A percentile compares a stretch with the other conserved stretches of the same genome.
phyloP scores from a whole-genome alignment of 1,284 basidiomycete genomes.

The Trametes versicolor region DNA sequence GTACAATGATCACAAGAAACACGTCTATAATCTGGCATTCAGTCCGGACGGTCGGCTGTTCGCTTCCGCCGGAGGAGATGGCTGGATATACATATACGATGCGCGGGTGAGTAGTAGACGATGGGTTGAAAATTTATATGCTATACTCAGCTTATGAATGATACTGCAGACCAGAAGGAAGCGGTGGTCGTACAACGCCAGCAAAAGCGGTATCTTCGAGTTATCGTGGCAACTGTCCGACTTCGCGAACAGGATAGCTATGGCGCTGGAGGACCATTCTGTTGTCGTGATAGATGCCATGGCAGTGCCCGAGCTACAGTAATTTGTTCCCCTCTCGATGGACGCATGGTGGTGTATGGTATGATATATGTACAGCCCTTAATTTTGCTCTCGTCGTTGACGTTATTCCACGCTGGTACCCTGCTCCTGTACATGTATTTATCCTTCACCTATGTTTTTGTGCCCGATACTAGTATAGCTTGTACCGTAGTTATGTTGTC shows the following conservation, averaged over 20 bases:
- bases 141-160: not conserved
- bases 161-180: constrained; percentile 52
- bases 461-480: constrained; percentile 6
- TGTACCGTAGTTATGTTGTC: constrained; percentile 9
- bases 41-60: constrained; percentile 71
- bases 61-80: constrained; percentile 70
- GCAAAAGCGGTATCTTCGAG: constrained; percentile 68
- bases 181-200: constrained; percentile 67
- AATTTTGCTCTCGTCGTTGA: constrained; percentile 9
- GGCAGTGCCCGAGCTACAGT: constrained; percentile 47
- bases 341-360: not conserved
- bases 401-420: constrained; percentile 2
- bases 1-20: constrained; percentile 71
- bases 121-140: not conserved
- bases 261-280: constrained; percentile 63
- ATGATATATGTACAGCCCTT: not conserved
- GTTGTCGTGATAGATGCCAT: constrained; percentile 66
- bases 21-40: constrained; percentile 75
- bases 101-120: constrained; percentile 48
- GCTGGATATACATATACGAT: constrained; percentile 66
- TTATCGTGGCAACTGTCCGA: constrained; percentile 66
- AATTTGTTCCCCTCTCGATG: not conserved
- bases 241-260: constrained; percentile 61
- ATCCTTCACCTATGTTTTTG: constrained; percentile 27
- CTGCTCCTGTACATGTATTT: constrained; percentile 25